Base-by-base conservation (phyloP, 2,329 filamentous ascomycete species). In the Fusarium zealandicum region DNA sequence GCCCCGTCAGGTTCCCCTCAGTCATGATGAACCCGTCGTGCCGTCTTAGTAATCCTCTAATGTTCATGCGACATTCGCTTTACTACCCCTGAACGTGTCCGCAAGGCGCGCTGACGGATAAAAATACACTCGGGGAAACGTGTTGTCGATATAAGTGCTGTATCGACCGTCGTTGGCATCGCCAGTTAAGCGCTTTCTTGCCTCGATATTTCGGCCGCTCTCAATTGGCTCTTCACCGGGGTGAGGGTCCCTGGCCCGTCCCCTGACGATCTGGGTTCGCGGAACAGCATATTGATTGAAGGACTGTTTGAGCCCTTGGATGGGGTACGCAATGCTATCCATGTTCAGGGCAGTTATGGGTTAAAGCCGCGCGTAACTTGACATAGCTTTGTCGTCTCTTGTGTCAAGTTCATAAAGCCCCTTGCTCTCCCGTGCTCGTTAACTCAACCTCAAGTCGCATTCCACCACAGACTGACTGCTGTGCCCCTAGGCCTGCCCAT, bases 41-140 rank as follows among this genome's bases (percentile, higher is more conserved):
- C 35, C 10, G 28, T 22, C 40, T 63, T 63, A 63, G 60, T 63
- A 63, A 63, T 62, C 32, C 14, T 37, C 28, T 51, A 44, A 47
- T 42, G 33, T 49, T 60, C 39, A 49, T 45, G 32, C 43, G 33
- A 46, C 51, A 27, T 44, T 44, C 54, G 18, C 41, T 41, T 41
- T 25, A 18, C 13, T 32, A 22, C 22, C 37, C 36, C 20, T 4
- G 45, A 27, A 31, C 6, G 12, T 13, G 28, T 14, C 7, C 20
- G 20, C 12, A 36, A 27, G 33, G 20, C 13, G 14, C 16, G 18
- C n/a, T 47, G 22, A 17, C 40, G 22, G 40, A 43, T 32, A 14
- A 30, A 38, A 39, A 36, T 22, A 13, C 28, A 18, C 20, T 4
- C 14, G 17, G 10, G 12, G 8, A 11, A 37, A 37, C 4, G 27